Conservation (phyloP, 2,329 filamentous ascomycete species). For the Tolypocladium amazonense region DNA sequence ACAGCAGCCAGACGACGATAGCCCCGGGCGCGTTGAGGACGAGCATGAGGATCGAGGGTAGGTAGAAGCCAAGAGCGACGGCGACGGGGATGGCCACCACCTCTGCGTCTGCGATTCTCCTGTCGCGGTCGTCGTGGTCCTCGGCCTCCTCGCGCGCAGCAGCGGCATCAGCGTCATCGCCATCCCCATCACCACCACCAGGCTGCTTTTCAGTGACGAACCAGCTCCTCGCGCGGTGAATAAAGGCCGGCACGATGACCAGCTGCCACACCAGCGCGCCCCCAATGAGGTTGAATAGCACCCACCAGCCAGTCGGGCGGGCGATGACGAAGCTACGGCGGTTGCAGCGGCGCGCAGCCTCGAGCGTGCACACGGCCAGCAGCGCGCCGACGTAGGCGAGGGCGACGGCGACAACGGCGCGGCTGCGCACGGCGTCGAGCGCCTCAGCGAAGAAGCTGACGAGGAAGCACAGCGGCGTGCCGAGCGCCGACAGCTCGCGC, state of each 20-base stretch:
- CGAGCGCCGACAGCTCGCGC: conserved; percentile 30
- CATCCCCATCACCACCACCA: not conserved
- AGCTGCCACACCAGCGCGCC: conserved; percentile 42
- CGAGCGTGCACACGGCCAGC: conserved; percentile 37
- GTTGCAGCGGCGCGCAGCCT: conserved; percentile 35
- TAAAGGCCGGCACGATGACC: conserved; percentile 37
- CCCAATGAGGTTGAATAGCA: conserved; percentile 37
- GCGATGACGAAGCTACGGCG: conserved; percentile 22
- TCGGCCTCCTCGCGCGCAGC: not conserved
- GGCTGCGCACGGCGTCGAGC: conserved; percentile 27
- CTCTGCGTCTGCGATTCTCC: conserved; percentile 37
- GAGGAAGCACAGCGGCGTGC: conserved; percentile 36
- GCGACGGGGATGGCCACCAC: conserved; percentile 44
- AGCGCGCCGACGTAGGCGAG: conserved; percentile 35
- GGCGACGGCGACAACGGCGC: conserved; percentile 28
- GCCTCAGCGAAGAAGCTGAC: conserved; percentile 38
- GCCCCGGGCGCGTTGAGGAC: conserved; percentile 22
- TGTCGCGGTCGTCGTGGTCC: conserved; percentile 11
- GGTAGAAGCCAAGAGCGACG: conserved; percentile 34
- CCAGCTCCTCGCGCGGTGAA: conserved; percentile 29
- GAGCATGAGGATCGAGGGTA: conserved; percentile 37
- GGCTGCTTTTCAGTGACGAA: conserved; percentile 5
- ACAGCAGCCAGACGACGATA: conserved; percentile 39
- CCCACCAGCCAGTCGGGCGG: conserved; percentile 29
- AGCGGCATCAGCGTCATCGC: not conserved